Evolutionary conservation across 1,284 basidiomycete species (phyloP).

Genomic region (Jaminaea rosea): DNA sequence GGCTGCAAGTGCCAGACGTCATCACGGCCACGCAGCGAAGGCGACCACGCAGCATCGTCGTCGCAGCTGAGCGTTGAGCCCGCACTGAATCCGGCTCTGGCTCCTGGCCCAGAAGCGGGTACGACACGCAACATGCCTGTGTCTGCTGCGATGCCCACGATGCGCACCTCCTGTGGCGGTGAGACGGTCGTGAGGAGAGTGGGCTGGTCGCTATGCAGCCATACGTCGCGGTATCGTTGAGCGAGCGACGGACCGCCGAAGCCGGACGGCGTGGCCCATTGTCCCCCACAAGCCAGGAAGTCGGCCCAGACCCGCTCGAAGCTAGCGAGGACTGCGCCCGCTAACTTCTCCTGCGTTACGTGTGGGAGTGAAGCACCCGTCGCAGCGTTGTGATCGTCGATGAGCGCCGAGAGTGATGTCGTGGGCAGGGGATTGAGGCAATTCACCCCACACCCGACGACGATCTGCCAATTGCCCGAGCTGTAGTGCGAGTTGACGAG

Average conservation of each 20-base stretch:
- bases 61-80: conserved; percentile 7
- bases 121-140: conserved; percentile 77
- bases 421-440: conserved; percentile 75
- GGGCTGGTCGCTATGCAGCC: conserved; percentile 85
- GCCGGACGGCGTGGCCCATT: too few species aligned
- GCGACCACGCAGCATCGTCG: neutral
- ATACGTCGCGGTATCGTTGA: conserved; percentile 60
- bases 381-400: conserved; percentile 34
- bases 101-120: conserved; percentile 45
- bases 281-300: conserved; percentile 55
- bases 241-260: conserved; percentile 38
- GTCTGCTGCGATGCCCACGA: conserved; percentile 77
- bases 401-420: conserved; percentile 67
- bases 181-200: conserved; percentile 69
- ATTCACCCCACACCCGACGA: conserved; percentile 81
- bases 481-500: conserved; percentile 77
- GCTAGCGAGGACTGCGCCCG: conserved; percentile 65
- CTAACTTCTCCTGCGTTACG: conserved; percentile 64
- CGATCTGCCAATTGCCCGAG: conserved; percentile 64
- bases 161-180: conserved; percentile 64
- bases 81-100: too few species aligned
- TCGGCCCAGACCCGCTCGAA: conserved; percentile 71
- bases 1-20: conserved; percentile 63
- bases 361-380: conserved; percentile 30
- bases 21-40: neutral